Evolutionary conservation across 352 stramenopile genomes (phyloP), one percentile per base, ranked within the genome.

Genomic region (Pythium brachiatum): DNA sequence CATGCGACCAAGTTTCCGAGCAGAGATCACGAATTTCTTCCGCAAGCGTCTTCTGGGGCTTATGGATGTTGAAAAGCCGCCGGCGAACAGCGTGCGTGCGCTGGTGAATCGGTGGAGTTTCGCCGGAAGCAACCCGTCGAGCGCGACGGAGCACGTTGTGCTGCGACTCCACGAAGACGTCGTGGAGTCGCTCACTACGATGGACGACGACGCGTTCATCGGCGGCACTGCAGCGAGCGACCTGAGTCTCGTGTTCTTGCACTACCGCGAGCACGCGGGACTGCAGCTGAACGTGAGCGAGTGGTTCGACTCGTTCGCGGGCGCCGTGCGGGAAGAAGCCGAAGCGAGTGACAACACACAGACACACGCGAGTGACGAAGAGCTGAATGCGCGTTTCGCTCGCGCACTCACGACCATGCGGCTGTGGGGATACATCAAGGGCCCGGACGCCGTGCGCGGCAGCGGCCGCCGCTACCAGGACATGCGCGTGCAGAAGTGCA

Each of bases 401-500:
- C 84, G 84, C 31, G 80, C 76, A 7, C 64, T 91, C 20, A 86
- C 79, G 44, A 89, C 79, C 26, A 48, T 94, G 57, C 74, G 84
- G 26, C 77, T 90, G 57, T 91, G 84, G 76, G 83, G 85, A 2
- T 92, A 62, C 46, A 53, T 62, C 53, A 62, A 46, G 12, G 59
- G 59, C 23, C 59, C 72, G 8, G 38, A 72, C 21, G 51, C 51
- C 8, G 54, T 57, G 25, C 54, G 59, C 39, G 44, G 60, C 12
- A 52, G n/a, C 39, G 21, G 41, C 2, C 39, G 43, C 6, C 43
- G 83, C 29, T 36, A 54, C 21, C 72, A 83, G 41, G 73, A 89
- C 31, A 75, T 90, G 53, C 57, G 76, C 21, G 67, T 92, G n/a
- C 78, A 92, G 60, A 94, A 94, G 65, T 62, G 89, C 13, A 80